These are phyloP conservation scores for Yarrowia sp. DNA, from an alignment of 805 yeast genomes.

Conservation along the genomic window DNA sequence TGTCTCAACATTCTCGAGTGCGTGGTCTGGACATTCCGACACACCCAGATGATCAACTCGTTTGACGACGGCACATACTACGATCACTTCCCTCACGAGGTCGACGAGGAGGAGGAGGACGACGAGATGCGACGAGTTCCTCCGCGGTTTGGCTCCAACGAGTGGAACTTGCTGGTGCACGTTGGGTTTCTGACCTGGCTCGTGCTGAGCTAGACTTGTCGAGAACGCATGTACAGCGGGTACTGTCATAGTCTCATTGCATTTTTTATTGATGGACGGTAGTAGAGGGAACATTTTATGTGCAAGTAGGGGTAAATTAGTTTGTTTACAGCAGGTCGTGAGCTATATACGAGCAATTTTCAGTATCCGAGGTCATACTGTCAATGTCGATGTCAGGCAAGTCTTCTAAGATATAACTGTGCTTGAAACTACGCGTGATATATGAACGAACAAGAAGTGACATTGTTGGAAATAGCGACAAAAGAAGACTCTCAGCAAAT, in stretches of 20 bases:
- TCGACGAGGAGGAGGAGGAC: constrained; percentile 8
- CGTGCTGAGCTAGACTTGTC: neutral
- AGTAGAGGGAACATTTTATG: neutral
- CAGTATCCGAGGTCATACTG: too few species aligned
- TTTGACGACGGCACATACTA: constrained; percentile 18
- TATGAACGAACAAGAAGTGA: too few species aligned
- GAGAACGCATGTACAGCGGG: neutral
- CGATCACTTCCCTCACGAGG: constrained; percentile 16
- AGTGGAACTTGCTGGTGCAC: constrained; percentile 10
- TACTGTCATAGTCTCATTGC: constrained; percentile 14
- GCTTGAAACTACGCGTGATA: too few species aligned
- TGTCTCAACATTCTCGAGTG: constrained; percentile 13
- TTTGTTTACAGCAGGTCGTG: too few species aligned
- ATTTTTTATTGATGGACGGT: neutral
- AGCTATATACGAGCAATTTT: too few species aligned
- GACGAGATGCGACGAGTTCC: constrained; percentile 24
- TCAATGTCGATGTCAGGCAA: too few species aligned
- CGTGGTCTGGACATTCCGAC: constrained; percentile 13
- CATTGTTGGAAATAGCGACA: too few species aligned
- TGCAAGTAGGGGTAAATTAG: neutral
- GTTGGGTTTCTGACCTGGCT: constrained; percentile 6
- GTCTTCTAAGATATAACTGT: too few species aligned
- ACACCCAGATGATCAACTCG: constrained; percentile 23
- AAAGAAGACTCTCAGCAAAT: too few species aligned
- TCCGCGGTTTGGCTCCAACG: constrained; percentile 4